Evolutionary conservation across 148 eudicot genomes (phyloP).

Genomic region (Chenopodium formosanum): DNA sequence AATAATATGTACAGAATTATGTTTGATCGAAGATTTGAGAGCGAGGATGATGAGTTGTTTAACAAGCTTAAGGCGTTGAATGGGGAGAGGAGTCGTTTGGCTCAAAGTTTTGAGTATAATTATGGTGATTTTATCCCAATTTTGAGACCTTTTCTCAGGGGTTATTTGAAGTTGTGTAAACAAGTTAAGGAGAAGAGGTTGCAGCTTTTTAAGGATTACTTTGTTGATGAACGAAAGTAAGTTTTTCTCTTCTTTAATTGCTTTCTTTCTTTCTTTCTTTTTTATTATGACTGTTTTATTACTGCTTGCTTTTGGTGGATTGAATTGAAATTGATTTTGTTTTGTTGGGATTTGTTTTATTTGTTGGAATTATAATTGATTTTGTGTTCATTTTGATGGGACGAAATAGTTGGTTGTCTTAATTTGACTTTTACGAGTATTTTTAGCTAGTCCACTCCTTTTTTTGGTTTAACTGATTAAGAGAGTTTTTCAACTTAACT

Average conservation of each 20-base stretch:
- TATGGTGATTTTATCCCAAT: constrained; percentile 86
- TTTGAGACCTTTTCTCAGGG: constrained; percentile 72
- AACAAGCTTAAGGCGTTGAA: constrained; percentile 66
- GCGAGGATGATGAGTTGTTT: constrained; percentile 62
- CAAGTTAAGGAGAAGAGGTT: constrained; percentile 68
- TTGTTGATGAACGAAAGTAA: constrained; percentile 78
- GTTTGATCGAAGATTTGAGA: constrained; percentile 70
- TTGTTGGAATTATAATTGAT: no score
- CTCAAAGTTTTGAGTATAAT: constrained; percentile 86
- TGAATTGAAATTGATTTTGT: no score
- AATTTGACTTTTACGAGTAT: no score
- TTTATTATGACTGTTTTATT: background rate
- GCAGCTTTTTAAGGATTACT: constrained; percentile 71
- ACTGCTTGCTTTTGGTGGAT: no score
- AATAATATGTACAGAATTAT: constrained; percentile 77
- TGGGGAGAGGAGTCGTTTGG: constrained; percentile 77
- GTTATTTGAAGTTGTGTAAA: constrained; percentile 63
- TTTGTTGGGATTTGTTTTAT: no score
- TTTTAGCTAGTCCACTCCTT: no score
- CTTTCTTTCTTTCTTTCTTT: background rate
- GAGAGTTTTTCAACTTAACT: no score
- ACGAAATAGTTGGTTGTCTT: no score
- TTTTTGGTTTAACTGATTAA: no score
- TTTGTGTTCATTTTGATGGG: no score
- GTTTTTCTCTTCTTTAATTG: constrained; percentile 8